Evolutionary conservation across 345 rosid species (phyloP).

Genomic region (Litchi chinensis): DNA sequence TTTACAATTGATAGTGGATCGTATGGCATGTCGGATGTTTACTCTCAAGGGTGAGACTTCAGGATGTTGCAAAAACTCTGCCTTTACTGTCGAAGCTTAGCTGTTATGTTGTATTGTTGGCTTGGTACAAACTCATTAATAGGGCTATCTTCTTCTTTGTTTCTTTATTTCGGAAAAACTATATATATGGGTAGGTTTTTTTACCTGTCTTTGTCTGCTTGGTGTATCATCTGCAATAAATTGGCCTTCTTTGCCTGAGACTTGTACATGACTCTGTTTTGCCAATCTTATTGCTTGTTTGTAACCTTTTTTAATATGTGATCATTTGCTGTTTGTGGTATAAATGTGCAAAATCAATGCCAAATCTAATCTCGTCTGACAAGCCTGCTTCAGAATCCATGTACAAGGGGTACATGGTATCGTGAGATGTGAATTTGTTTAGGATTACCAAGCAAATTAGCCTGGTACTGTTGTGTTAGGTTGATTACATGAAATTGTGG

Average conservation of each 20-base stretch:
- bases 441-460: background rate
- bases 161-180: too few relatives aligned
- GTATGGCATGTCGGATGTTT: constrained; percentile 47
- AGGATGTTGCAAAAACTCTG: background rate
- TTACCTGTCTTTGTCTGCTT: too few relatives aligned
- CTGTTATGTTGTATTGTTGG: background rate
- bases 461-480: background rate
- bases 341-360: background rate
- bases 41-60: constrained; percentile 67
- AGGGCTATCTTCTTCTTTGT: background rate
- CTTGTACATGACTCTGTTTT: background rate
- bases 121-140: background rate
- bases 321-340: background rate
- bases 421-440: background rate
- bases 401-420: background rate
- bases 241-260: background rate
- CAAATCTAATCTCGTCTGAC: background rate
- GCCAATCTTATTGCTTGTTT: background rate
- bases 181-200: too few relatives aligned
- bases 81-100: background rate
- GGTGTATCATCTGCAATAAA: background rate
- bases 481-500: background rate
- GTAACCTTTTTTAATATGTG: background rate
- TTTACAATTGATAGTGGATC: constrained; percentile 34
- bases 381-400: background rate